phyloP scores from a whole-genome alignment of 2,329 filamentous ascomycete genomes.

The Alternaria sp. region DNA sequence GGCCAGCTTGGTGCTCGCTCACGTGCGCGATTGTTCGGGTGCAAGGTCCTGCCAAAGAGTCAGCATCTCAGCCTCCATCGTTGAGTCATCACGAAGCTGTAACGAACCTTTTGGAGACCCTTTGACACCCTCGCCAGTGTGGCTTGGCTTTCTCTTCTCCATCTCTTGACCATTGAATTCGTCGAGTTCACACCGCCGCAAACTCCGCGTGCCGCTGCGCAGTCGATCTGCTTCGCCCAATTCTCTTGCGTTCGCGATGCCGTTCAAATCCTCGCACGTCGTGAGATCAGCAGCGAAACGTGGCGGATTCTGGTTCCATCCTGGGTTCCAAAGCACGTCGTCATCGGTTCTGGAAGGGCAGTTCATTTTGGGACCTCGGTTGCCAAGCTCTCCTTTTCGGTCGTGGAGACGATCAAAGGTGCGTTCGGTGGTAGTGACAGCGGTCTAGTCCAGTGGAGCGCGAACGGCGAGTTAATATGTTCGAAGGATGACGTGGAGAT shows the following conservation, averaged over 20 bases:
- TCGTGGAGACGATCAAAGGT: neutral
- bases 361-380: slow-evolving; percentile 29
- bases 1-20: slow-evolving; percentile 26
- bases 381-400: neutral
- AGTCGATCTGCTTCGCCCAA: slow-evolving; percentile 32
- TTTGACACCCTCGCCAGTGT: slow-evolving; percentile 36
- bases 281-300: slow-evolving; percentile 40
- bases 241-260: slow-evolving; percentile 40
- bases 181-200: slow-evolving; percentile 22
- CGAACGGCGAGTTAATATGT: slow-evolving; percentile 4
- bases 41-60: slow-evolving; percentile 33
- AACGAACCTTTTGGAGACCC: slow-evolving; percentile 25
- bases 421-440: neutral
- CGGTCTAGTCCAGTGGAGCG: neutral
- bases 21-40: slow-evolving; percentile 31
- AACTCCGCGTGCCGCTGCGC: slow-evolving; percentile 15
- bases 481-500: slow-evolving; percentile 23
- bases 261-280: slow-evolving; percentile 40
- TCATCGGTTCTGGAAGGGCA: slow-evolving; percentile 41
- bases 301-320: slow-evolving; percentile 42
- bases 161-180: slow-evolving; percentile 23
- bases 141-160: slow-evolving; percentile 16
- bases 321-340: slow-evolving; percentile 31
- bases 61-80: slow-evolving; percentile 5
- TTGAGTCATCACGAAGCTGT: neutral